Evolutionary conservation across 2,329 filamentous ascomycete genomes (phyloP).

Genomic region (Aureobasidium sp.): DNA sequence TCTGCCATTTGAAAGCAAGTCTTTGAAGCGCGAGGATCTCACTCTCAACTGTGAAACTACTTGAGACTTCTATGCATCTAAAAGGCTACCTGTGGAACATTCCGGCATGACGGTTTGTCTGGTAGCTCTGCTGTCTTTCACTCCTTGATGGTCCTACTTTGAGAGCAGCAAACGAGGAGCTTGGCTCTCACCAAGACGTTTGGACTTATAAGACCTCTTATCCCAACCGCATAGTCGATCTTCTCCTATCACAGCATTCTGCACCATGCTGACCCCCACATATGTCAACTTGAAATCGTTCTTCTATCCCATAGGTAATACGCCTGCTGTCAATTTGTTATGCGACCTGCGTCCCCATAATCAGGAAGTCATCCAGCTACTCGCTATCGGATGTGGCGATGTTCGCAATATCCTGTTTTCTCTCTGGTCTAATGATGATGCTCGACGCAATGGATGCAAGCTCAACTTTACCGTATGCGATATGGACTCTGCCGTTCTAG

Average conservation of each 20-base stretch:
- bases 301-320: conserved; percentile 43
- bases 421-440: conserved; percentile 38
- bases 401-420: conserved; percentile 52
- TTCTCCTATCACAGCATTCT: no score
- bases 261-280: conserved; percentile 16
- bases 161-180: not conserved
- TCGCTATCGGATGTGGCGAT: conserved; percentile 53
- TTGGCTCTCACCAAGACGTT: no score
- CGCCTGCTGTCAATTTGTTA: conserved; percentile 46
- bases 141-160: no score
- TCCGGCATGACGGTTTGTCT: no score
- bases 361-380: conserved; percentile 43
- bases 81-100: no score
- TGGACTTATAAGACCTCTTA: no score
- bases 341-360: conserved; percentile 38
- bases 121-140: no score
- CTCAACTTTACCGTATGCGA: conserved; percentile 47
- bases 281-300: conserved; percentile 19
- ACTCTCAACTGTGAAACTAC: no score
- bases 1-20: no score
- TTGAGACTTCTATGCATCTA: no score
- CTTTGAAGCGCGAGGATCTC: no score
- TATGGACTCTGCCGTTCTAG: conserved; percentile 43
- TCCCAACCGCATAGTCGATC: no score
- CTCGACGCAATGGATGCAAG: conserved; percentile 21